Base-by-base conservation (phyloP, 23 red algal genomes). In the Pyropia haitanensis region DNA sequence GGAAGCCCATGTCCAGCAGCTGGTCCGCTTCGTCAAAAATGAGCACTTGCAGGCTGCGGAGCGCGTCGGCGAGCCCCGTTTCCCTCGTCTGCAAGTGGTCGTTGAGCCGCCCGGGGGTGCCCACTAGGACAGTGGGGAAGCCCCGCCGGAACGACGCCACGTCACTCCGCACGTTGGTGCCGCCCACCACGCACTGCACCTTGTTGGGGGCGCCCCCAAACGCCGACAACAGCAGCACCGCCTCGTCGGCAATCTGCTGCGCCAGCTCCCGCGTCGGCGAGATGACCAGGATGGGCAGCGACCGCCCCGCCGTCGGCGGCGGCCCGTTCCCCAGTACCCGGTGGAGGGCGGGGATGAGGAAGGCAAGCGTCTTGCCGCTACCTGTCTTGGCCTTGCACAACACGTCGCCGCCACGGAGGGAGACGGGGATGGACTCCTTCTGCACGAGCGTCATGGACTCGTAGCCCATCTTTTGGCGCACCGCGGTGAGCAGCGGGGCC, bases 1-100 rank as follows among this genome's bases (percentile, higher is more conserved):
- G 49, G 29, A 95, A 83, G n/a, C 76, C 76, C 77, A 77, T 72
- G 53, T 88, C 82, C 58, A 95, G 27, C 21, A 95, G 56, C 9
- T 77, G 90, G 46, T 95, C 90, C 1, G 82, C 90, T 18, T 95
- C 90, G 59, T 95, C 90, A 7, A 95, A 56, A 57, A 86, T 67
- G 15, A 95, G 76, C 25, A 77, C 73, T 16, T 76, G 53, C 18
- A 95, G 53, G 26, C 51, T 27, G 19, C 54, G 19, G 25, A 95
- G 25, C 19, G 68, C 79, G 31, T 82, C 68, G 6, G 17, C 48
- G 17, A 95, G 68, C 46, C 68, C 74, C 8, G 71, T 83, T 17
- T 30, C 39, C 5, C 65, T 55, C 48, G 70, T 85, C 14, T 75
- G 34, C 16, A 95, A 60, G 68, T 86, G 78, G 68, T 88, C 82